These are phyloP conservation scores for Cyphellophora europaea DNA, from an alignment of 2,329 filamentous ascomycete genomes.

Conservation along the genomic window DNA sequence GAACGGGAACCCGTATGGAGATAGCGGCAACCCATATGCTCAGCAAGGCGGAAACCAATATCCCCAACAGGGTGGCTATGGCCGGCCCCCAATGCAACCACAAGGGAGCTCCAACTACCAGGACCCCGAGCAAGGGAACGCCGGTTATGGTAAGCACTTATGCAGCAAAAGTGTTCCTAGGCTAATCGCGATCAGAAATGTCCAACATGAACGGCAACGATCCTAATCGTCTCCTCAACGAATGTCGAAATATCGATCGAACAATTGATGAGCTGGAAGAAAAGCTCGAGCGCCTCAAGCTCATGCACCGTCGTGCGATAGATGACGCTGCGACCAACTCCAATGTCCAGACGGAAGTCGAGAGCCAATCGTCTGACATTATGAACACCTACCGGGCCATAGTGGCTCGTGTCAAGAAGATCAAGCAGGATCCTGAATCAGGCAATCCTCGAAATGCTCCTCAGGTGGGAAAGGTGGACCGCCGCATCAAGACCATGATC, in stretches of 20 bases:
- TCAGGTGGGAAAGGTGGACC: constrained; percentile 74
- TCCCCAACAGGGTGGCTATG: constrained; percentile 23
- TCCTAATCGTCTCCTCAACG: constrained; percentile 72
- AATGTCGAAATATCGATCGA: constrained; percentile 70
- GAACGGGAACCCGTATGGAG: constrained; percentile 13
- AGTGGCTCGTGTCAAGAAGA: constrained; percentile 65
- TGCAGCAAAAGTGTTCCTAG: neutral
- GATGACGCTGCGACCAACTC: constrained; percentile 62
- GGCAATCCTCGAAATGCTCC: constrained; percentile 62
- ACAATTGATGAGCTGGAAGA: constrained; percentile 66
- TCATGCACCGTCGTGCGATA: constrained; percentile 47
- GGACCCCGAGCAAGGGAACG: constrained; percentile 22
- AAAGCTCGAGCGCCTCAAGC: constrained; percentile 62
- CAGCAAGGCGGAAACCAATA: constrained; percentile 26
- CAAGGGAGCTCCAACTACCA: constrained; percentile 25
- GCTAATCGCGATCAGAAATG: constrained; percentile 30
- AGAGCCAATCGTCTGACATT: constrained; percentile 65
- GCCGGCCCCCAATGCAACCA: constrained; percentile 20
- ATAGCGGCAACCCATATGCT: constrained; percentile 34
- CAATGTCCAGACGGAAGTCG: constrained; percentile 59
- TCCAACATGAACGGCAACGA: constrained; percentile 35
- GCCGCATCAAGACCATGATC: constrained; percentile 71
- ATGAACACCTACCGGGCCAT: constrained; percentile 75
- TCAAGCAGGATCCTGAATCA: constrained; percentile 75
- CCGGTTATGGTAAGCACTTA: constrained; percentile 19